Conservation (phyloP, 345 rosid species). For the Zanthoxylum bungeanum region DNA sequence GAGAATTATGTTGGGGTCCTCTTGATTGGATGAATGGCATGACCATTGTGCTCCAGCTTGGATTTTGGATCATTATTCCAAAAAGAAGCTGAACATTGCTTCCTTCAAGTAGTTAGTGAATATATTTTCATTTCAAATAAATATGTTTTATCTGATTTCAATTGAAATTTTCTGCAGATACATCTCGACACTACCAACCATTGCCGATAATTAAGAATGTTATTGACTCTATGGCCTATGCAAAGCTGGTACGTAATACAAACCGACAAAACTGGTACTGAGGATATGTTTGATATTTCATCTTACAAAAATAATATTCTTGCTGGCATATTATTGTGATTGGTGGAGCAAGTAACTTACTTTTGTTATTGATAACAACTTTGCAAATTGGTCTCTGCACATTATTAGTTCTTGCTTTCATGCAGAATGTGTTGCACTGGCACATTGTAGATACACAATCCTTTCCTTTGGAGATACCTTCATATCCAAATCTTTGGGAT, state of each 20-base stretch:
- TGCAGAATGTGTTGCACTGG: slow-evolving; percentile 78
- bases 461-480: slow-evolving; percentile 71
- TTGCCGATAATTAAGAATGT: slow-evolving; percentile 54
- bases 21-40: background rate
- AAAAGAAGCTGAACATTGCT: background rate
- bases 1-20: background rate
- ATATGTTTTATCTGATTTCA: background rate
- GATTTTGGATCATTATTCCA: background rate
- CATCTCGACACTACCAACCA: slow-evolving; percentile 74
- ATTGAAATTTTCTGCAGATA: slow-evolving; percentile 43
- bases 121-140: background rate
- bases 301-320: background rate
- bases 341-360: background rate
- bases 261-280: background rate
- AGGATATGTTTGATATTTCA: slow-evolving; percentile 3
- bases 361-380: background rate
- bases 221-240: slow-evolving; percentile 68
- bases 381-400: background rate
- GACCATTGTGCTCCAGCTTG: background rate
- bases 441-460: slow-evolving; percentile 70
- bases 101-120: background rate
- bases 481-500: slow-evolving; percentile 71
- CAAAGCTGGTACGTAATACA: slow-evolving; percentile 53
- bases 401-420: background rate
- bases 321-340: background rate